Percentiles rank a stretch among this genome's conserved stretches.
Conservation (phyloP, 805 yeast genomes). For the Ogataea haglerorum region DNA sequence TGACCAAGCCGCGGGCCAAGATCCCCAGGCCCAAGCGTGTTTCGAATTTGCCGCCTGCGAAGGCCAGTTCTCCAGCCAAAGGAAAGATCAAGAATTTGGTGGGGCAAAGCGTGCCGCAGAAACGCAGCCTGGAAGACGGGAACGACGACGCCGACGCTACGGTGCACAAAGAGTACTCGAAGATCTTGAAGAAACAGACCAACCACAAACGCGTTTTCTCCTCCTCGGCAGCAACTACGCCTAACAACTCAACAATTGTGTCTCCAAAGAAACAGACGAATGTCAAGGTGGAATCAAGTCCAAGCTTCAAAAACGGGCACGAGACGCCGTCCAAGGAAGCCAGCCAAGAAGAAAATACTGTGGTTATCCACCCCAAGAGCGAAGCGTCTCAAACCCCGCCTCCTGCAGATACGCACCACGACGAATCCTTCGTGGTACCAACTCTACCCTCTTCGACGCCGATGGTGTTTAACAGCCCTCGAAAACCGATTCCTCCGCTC, state of each 20-base stretch:
- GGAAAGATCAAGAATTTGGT: slow-evolving; percentile 13
- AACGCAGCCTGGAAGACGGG: slow-evolving; percentile 14
- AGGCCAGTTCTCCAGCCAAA: background rate
- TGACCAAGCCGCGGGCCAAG: slow-evolving; percentile 1
- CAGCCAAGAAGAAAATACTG: too few species aligned
- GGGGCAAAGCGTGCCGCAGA: slow-evolving; percentile 15
- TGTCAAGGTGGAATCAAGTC: slow-evolving; percentile 1
- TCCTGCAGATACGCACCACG: background rate
- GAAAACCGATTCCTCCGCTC: slow-evolving; percentile 7
- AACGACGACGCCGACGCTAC: slow-evolving; percentile 14
- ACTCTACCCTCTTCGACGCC: slow-evolving; percentile 19
- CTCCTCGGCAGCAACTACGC: slow-evolving; percentile 17
- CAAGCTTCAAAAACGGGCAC: background rate
- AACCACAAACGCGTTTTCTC: slow-evolving; percentile 26
- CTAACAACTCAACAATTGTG: slow-evolving; percentile 5
- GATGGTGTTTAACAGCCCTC: slow-evolving; percentile 11
- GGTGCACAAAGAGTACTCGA: slow-evolving; percentile 24
- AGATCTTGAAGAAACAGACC: slow-evolving; percentile 20
- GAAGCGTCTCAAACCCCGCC: background rate
- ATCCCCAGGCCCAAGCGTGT: slow-evolving; percentile 5
- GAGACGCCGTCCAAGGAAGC: too few species aligned
- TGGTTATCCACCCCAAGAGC: too few species aligned
- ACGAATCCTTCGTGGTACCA: slow-evolving; percentile 12
- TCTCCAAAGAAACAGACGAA: slow-evolving; percentile 1
- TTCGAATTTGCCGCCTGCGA: background rate